Conservation (phyloP, 176 grass and related monocot genomes). For the Lolium multiflorum region DNA sequence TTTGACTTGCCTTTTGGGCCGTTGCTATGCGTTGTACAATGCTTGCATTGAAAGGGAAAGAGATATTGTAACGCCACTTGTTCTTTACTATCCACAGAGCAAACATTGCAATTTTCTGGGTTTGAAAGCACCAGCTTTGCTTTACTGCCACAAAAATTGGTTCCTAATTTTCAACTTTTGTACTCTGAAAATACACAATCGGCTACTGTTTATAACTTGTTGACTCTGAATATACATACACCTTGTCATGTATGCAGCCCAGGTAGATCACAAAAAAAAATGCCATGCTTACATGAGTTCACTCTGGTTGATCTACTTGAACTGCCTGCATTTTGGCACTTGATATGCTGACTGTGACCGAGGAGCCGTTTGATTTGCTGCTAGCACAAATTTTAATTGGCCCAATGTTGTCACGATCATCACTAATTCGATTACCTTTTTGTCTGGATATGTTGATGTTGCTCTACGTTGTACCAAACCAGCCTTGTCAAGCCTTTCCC, state of each 20-base stretch:
- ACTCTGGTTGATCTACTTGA: too few relatives aligned
- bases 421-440: too few relatives aligned
- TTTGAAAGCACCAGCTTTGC: slow-evolving; percentile 25
- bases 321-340: too few relatives aligned
- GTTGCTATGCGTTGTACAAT: not conserved
- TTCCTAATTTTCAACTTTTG: slow-evolving; percentile 4
- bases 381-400: too few relatives aligned
- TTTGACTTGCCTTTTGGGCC: slow-evolving; percentile 31
- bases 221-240: not conserved
- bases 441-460: too few relatives aligned
- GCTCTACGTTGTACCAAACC: too few relatives aligned
- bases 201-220: too few relatives aligned
- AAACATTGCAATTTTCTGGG: not conserved
- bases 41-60: slow-evolving; percentile 11
- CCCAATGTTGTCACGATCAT: too few relatives aligned
- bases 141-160: slow-evolving; percentile 33
- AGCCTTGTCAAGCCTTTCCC: too few relatives aligned
- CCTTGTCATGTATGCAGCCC: not conserved
- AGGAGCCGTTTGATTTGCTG: too few relatives aligned
- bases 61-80: not conserved
- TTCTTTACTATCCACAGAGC: slow-evolving; percentile 15
- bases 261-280: not conserved
- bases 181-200: not conserved
- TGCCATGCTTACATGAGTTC: too few relatives aligned
- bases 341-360: too few relatives aligned